Conservation (phyloP, 176 grass and related monocot species). For the Eleusine indica region DNA sequence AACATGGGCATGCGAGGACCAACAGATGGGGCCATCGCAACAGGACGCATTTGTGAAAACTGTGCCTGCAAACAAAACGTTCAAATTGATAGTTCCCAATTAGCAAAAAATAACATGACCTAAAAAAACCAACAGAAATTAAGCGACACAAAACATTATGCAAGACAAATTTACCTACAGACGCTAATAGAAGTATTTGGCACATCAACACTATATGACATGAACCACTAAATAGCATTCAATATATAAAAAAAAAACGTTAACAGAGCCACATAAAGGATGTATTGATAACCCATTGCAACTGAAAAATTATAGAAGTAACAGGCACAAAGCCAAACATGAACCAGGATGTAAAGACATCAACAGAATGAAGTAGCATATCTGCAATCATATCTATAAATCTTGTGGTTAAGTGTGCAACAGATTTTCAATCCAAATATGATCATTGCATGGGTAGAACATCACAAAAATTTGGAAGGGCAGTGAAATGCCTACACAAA, state of each 20-base stretch:
- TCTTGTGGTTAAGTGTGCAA: neutral
- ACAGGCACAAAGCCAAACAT: neutral
- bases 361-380: neutral
- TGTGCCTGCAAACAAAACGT: constrained; percentile 59
- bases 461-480: neutral
- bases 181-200: neutral
- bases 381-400: neutral
- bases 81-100: neutral
- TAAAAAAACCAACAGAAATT: neutral
- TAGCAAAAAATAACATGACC: neutral
- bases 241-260: neutral
- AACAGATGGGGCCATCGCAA: constrained; percentile 66
- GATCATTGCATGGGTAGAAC: neutral
- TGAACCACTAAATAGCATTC: neutral
- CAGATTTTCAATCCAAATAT: neutral
- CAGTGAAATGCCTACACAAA: no score
- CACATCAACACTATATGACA: neutral
- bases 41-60: constrained; percentile 79
- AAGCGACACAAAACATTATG: neutral
- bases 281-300: no score
- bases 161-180: neutral
- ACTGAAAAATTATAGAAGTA: neutral
- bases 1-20: constrained; percentile 86
- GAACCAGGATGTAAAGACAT: neutral
- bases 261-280: no score